These are phyloP conservation scores for Stephania cephalantha DNA, from an alignment of 164 flowering plant genomes.

Conservation along the genomic window DNA sequence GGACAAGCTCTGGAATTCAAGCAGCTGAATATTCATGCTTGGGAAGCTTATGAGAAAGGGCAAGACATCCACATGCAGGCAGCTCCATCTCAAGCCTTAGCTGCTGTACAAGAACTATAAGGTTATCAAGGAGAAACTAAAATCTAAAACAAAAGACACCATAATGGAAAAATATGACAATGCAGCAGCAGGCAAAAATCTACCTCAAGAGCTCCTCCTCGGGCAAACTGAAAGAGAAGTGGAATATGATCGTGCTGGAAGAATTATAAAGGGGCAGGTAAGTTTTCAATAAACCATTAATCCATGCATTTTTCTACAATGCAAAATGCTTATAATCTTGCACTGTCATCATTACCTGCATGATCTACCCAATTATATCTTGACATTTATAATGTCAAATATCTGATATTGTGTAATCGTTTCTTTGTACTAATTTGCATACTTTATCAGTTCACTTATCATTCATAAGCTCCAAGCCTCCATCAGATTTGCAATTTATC, in stretches of 20 bases:
- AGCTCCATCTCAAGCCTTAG: constrained; percentile 84
- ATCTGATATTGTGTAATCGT: neutral
- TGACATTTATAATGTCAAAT: neutral
- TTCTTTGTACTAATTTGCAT: no score
- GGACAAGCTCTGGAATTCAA: constrained; percentile 83
- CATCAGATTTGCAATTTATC: neutral
- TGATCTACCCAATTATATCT: neutral
- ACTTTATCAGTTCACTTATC: no score
- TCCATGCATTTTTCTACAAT: neutral
- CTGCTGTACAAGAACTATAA: constrained; percentile 50
- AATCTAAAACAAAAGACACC: constrained; percentile 48
- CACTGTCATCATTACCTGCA: neutral
- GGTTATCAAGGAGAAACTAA: constrained; percentile 57
- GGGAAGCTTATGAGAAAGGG: constrained; percentile 85
- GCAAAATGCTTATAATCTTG: neutral
- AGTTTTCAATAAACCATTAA: neutral
- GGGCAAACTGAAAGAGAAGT: constrained; percentile 74
- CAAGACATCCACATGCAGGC: constrained; percentile 86
- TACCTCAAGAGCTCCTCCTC: constrained; percentile 64
- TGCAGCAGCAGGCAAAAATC: constrained; percentile 60
- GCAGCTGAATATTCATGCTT: constrained; percentile 63
- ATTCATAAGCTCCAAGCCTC: no score
- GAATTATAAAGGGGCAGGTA: constrained; percentile 85
- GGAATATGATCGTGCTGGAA: constrained; percentile 89
- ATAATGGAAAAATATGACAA: constrained; percentile 86